Conservation (phyloP, 2,329 filamentous ascomycete species). For the Aspergillus puulaauensis region DNA sequence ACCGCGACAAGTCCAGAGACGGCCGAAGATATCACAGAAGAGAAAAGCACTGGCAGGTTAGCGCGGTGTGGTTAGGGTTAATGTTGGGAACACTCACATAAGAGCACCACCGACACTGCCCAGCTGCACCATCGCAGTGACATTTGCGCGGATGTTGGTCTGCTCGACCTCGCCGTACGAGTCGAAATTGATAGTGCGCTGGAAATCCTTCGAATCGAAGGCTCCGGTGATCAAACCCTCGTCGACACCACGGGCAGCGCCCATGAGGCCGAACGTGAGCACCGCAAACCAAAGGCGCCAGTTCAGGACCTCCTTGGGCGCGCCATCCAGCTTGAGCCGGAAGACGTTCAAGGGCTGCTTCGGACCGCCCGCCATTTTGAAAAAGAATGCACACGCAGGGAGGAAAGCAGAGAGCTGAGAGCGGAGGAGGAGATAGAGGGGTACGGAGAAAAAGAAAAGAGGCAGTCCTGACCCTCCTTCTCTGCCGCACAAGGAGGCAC, state of each 20-base stretch:
- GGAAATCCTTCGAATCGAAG: conserved; percentile 66
- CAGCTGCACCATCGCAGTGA: conserved; percentile 79
- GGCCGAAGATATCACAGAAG: conserved; percentile 50
- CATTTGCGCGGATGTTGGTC: conserved; percentile 72
- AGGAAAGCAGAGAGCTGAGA: background rate
- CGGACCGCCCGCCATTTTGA: conserved; percentile 44
- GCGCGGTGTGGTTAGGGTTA: background rate
- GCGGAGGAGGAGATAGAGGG: background rate
- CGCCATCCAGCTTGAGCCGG: conserved; percentile 34
- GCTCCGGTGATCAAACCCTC: conserved; percentile 76
- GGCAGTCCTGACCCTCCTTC: background rate
- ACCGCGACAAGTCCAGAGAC: conserved; percentile 40
- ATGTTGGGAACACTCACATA: conserved; percentile 42
- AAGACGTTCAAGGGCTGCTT: conserved; percentile 11
- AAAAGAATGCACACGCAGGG: background rate
- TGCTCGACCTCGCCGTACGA: conserved; percentile 53
- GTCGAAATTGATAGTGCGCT: conserved; percentile 57
- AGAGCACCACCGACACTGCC: conserved; percentile 71
- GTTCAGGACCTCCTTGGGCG: conserved; percentile 71
- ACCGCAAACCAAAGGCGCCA: conserved; percentile 78
- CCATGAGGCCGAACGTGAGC: conserved; percentile 71
- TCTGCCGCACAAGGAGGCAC: too few relatives aligned
- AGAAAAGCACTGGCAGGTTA: conserved; percentile 45
- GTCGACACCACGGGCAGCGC: conserved; percentile 68
- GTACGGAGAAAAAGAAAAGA: background rate